Evolutionary conservation across 75 land plant species (phyloP).

Genomic region (Cryptomeria japonica): DNA sequence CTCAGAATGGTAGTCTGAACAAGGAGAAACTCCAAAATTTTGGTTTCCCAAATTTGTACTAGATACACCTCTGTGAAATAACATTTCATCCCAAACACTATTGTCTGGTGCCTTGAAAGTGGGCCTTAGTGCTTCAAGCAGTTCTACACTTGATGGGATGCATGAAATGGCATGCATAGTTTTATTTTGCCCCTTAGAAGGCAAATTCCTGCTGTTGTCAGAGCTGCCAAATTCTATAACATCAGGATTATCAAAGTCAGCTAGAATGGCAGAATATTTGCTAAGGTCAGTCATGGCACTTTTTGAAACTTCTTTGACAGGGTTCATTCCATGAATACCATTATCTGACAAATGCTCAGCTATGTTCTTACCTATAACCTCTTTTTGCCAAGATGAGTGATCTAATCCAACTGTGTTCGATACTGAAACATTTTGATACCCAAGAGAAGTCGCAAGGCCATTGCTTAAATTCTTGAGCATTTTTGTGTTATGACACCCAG

Average conservation of each 20-base stretch:
- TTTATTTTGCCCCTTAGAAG: constrained; percentile 10
- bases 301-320: neutral
- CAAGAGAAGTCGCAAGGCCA: neutral
- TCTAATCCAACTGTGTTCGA: neutral
- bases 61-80: neutral
- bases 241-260: neutral
- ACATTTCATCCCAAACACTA: constrained; percentile 17
- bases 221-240: neutral
- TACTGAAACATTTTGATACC: neutral
- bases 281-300: neutral
- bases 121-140: constrained; percentile 50
- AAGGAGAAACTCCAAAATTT: neutral
- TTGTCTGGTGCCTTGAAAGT: constrained; percentile 23
- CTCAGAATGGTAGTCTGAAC: constrained; percentile 6
- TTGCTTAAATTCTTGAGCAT: neutral
- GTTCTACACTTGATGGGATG: constrained; percentile 35
- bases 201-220: constrained; percentile 2
- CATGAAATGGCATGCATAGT: neutral
- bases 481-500: neutral
- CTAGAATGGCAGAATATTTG: neutral
- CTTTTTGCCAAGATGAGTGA: constrained; percentile 5
- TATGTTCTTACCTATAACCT: neutral
- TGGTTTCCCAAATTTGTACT: constrained; percentile 1
- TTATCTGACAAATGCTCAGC: neutral
- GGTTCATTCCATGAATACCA: neutral